These are phyloP conservation scores for Russula earlei DNA, from an alignment of 768 basidiomycete genomes.

Conservation along the genomic window DNA sequence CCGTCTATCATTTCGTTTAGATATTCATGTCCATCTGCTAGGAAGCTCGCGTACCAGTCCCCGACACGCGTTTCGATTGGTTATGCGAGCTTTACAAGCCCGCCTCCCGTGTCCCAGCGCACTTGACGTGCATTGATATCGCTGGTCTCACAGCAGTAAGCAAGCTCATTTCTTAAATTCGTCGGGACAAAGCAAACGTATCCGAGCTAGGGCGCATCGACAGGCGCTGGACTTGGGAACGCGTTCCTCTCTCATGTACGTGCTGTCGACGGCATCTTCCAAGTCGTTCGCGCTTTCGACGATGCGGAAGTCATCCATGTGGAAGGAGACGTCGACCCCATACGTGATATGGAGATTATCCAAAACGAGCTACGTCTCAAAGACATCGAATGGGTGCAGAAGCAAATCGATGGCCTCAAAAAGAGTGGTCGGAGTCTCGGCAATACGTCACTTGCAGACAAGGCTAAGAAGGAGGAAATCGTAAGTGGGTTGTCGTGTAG, in stretches of 20 bases:
- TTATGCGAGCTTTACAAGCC: slow-evolving; percentile 89
- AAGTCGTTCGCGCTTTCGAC: slow-evolving; percentile 95
- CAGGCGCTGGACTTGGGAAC: slow-evolving; percentile 96
- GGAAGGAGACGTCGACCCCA: slow-evolving; percentile 93
- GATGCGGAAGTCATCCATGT: slow-evolving; percentile 99
- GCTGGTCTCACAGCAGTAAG: slow-evolving; percentile 90
- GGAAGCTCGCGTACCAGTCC: slow-evolving; percentile 93
- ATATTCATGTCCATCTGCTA: slow-evolving; percentile 16
- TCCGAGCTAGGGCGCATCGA: slow-evolving; percentile 72
- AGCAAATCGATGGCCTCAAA: slow-evolving; percentile 70
- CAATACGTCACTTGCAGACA: slow-evolving; percentile 76
- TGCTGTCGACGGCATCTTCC: slow-evolving; percentile 98
- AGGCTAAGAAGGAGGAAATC: slow-evolving; percentile 93
- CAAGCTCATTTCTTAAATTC: slow-evolving; percentile 11
- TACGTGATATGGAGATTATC: slow-evolving; percentile 97
- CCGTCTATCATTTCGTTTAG: not conserved
- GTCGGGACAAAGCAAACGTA: slow-evolving; percentile 6
- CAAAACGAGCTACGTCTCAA: slow-evolving; percentile 89
- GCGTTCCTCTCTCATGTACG: slow-evolving; percentile 96
- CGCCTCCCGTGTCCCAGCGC: slow-evolving; percentile 76
- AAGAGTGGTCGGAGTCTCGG: slow-evolving; percentile 65
- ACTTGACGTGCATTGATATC: slow-evolving; percentile 97
- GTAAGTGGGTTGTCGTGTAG: slow-evolving; percentile 35
- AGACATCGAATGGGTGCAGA: slow-evolving; percentile 99
- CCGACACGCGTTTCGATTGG: slow-evolving; percentile 92